Evolutionary conservation across 225 moss, liverwort and hornwort genomes (phyloP).

Genomic region (Thuidium tamariscinum): DNA sequence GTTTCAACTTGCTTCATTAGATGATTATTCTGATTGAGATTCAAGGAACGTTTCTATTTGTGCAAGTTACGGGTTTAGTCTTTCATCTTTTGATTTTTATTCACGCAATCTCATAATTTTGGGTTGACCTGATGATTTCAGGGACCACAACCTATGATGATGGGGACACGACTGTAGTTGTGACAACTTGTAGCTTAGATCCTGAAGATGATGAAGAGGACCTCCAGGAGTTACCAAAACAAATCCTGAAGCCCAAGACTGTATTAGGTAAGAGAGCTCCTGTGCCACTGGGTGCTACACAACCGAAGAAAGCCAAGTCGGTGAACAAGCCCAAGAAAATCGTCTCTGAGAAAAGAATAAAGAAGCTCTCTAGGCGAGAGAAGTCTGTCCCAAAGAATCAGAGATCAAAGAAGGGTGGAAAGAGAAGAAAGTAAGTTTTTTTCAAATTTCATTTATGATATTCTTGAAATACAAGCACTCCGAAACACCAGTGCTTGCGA

Average conservation of each 20-base stretch:
- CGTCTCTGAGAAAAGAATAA: slow-evolving; percentile 64
- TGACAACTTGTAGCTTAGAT: slow-evolving; percentile 51
- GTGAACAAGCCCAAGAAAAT: slow-evolving; percentile 76
- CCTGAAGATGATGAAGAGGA: slow-evolving; percentile 31
- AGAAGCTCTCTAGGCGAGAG: slow-evolving; percentile 75
- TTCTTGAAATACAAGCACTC: neutral
- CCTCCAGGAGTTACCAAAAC: neutral
- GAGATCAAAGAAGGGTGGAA: slow-evolving; percentile 55
- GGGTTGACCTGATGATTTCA: slow-evolving; percentile 5
- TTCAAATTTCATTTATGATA: neutral
- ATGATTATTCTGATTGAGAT: neutral
- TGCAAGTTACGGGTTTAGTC: neutral
- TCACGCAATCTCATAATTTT: neutral
- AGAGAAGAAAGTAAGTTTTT: slow-evolving; percentile 14
- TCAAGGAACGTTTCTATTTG: neutral
- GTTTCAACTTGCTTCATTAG: neutral
- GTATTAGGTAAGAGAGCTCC: slow-evolving; percentile 17
- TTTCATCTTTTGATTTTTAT: neutral
- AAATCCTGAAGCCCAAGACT: neutral
- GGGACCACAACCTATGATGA: slow-evolving; percentile 65
- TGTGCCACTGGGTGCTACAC: slow-evolving; percentile 34
- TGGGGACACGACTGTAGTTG: slow-evolving; percentile 55
- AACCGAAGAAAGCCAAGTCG: slow-evolving; percentile 68
- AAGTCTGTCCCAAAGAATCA: slow-evolving; percentile 72
- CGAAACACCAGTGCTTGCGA: neutral